Evolutionary conservation across 306 rosid genomes (phyloP).

Genomic region (Fagus crenata): DNA sequence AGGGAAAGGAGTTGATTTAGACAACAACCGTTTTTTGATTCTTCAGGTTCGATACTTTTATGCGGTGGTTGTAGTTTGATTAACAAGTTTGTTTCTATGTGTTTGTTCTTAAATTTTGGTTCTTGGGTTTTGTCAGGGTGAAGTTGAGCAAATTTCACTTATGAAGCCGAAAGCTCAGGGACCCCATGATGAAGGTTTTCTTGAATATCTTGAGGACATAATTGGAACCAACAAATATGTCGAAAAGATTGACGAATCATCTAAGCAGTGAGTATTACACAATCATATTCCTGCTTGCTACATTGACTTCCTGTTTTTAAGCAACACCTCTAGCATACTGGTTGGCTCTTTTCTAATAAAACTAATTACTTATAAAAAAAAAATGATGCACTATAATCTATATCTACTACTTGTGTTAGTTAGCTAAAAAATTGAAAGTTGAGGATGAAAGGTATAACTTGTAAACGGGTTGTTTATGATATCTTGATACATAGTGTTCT

Average conservation of each 20-base stretch:
- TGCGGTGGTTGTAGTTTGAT: not conserved
- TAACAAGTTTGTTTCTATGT: constrained; percentile 12
- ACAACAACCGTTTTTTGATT: constrained; percentile 89
- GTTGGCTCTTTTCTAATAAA: no score
- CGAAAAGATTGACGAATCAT: constrained; percentile 73
- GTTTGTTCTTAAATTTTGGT: constrained; percentile 20
- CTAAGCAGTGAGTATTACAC: constrained; percentile 61
- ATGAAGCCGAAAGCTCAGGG: constrained; percentile 99
- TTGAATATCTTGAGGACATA: constrained; percentile 95
- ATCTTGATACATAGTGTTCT: not conserved
- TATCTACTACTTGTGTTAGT: not conserved
- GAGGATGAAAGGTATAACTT: not conserved
- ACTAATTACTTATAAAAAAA: no score
- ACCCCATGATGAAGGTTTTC: constrained; percentile 95
- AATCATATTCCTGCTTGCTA: not conserved
- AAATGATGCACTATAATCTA: not conserved
- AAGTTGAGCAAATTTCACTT: constrained; percentile 94
- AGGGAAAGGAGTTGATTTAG: constrained; percentile 97
- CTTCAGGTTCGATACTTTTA: constrained; percentile 65
- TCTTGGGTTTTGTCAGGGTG: constrained; percentile 62
- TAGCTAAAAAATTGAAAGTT: not conserved
- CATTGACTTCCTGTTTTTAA: not conserved
- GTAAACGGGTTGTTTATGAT: not conserved
- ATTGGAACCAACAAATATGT: constrained; percentile 92
- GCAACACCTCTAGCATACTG: no score